phyloP scores from a whole-genome alignment of 2,329 filamentous ascomycete genomes.

The Diaporthe eres region DNA sequence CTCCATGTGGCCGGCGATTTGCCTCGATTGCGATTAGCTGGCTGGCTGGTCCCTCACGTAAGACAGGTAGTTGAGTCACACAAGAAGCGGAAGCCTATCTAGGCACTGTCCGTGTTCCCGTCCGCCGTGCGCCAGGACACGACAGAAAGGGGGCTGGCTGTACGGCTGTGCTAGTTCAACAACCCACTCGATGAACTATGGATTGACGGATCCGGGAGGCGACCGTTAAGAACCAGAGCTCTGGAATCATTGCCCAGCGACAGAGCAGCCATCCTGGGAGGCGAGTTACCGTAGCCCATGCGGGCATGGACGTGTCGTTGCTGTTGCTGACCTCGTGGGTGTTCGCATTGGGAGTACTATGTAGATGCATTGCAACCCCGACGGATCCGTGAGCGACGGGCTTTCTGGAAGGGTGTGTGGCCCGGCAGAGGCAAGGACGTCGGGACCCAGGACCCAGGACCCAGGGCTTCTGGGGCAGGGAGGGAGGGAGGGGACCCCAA shows the following conservation, averaged over 20 bases:
- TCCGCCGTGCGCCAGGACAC: slow-evolving; percentile 36
- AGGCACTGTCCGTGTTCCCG: slow-evolving; percentile 36
- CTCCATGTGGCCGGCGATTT: slow-evolving; percentile 30
- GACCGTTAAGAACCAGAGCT: slow-evolving; percentile 29
- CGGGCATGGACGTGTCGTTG: background rate
- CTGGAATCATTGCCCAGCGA: background rate
- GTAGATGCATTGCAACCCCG: slow-evolving; percentile 41
- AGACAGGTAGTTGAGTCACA: slow-evolving; percentile 34
- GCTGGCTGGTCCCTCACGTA: slow-evolving; percentile 33
- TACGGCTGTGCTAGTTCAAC: slow-evolving; percentile 22
- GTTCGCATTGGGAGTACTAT: slow-evolving; percentile 33
- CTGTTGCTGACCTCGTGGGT: slow-evolving; percentile 11
- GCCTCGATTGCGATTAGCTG: slow-evolving; percentile 34
- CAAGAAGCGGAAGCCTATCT: slow-evolving; percentile 32
- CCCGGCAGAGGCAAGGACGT: slow-evolving; percentile 33
- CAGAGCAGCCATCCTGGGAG: slow-evolving; percentile 9
- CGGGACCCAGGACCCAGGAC: slow-evolving; percentile 14
- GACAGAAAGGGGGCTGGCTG: slow-evolving; percentile 30
- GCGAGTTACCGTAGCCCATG: background rate
- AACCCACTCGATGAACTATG: slow-evolving; percentile 6
- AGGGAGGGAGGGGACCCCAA: slow-evolving; percentile 16
- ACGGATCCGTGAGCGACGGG: slow-evolving; percentile 33
- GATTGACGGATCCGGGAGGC: slow-evolving; percentile 22
- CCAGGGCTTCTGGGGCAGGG: slow-evolving; percentile 9
- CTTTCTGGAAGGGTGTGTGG: slow-evolving; percentile 32